Conservation (phyloP, 1,284 basidiomycete genomes). For the Cutaneotrichosporon cutaneum region DNA sequence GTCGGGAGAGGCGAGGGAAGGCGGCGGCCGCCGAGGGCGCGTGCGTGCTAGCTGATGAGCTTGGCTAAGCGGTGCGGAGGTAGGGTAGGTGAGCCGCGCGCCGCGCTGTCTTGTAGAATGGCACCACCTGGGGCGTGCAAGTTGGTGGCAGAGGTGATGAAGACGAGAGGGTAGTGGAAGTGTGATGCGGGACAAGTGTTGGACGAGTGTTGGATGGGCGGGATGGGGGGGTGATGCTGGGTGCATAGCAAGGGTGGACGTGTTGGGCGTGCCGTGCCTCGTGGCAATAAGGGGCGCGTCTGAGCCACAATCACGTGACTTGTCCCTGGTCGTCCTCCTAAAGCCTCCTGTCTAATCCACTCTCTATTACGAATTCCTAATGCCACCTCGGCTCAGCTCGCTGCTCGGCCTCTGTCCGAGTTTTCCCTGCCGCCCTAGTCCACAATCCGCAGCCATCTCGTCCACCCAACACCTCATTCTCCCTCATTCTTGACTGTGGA, state of each 20-base stretch:
- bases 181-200: neutral
- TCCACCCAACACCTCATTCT: neutral
- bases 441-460: neutral
- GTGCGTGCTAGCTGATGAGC: neutral
- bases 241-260: neutral
- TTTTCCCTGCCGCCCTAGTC: neutral
- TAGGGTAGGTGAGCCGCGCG: neutral
- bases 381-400: neutral
- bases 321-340: neutral
- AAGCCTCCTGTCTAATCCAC: neutral
- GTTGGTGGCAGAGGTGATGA: neutral
- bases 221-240: neutral
- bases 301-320: neutral
- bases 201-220: neutral
- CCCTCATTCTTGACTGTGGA: neutral
- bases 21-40: neutral
- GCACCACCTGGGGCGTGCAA: neutral
- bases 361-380: neutral
- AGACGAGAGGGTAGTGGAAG: neutral
- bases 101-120: neutral
- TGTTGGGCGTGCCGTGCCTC: neutral
- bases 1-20: neutral
- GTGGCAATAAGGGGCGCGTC: conserved; percentile 1
- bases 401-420: neutral
- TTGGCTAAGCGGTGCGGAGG: neutral